Conservation (phyloP, 129 eudicot genomes). For the Cynara cardunculus region DNA sequence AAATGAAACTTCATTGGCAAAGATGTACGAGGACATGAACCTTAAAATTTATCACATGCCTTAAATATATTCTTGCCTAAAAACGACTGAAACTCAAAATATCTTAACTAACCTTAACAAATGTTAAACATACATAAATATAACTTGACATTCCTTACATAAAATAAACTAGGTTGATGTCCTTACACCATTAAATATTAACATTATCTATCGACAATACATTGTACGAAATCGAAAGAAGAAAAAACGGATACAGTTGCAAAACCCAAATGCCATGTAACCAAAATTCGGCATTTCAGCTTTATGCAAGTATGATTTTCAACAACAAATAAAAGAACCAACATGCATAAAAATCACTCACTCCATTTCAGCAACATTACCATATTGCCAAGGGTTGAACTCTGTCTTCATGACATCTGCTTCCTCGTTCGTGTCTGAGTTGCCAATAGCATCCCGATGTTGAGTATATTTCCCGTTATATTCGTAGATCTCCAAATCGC, state of each 20-base stretch:
- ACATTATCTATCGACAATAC: not conserved
- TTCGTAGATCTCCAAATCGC: conserved; percentile 76
- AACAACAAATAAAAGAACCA: conserved; percentile 21
- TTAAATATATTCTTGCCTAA: too few relatives aligned
- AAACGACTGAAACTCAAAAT: too few relatives aligned
- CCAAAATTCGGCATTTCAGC: conserved; percentile 24
- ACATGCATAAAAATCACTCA: conserved; percentile 28
- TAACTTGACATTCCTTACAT: not conserved
- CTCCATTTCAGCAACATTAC: conserved; percentile 41
- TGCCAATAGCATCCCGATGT: conserved; percentile 53
- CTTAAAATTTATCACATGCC: too few relatives aligned
- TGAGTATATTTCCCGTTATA: conserved; percentile 73
- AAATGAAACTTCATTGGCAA: too few relatives aligned
- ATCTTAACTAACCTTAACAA: too few relatives aligned
- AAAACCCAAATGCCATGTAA: conserved; percentile 14
- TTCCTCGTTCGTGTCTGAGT: conserved; percentile 22
- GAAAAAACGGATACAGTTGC: not conserved
- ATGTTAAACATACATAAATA: not conserved
- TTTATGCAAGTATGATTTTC: not conserved
- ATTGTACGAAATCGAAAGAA: not conserved
- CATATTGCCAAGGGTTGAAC: conserved; percentile 92
- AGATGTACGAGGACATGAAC: too few relatives aligned
- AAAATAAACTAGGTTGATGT: not conserved
- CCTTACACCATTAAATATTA: not conserved
- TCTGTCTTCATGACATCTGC: conserved; percentile 44